Evolutionary conservation across 306 rosid species (phyloP).

Genomic region (Benincasa hispida): DNA sequence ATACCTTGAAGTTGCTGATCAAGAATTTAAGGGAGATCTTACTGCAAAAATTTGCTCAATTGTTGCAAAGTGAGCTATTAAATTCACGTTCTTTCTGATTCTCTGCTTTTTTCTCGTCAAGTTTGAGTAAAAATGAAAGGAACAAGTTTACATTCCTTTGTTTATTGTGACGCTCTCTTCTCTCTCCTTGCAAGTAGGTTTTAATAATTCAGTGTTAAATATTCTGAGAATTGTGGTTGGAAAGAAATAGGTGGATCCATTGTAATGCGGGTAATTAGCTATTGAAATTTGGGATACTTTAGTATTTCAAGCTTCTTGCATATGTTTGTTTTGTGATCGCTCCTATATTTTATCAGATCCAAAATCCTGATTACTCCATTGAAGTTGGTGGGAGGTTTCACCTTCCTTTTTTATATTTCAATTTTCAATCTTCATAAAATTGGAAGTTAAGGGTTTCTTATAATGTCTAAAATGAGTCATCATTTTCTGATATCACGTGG

Average conservation of each 20-base stretch:
- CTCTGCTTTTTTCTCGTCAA: not conserved
- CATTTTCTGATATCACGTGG: not conserved
- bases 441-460: not conserved
- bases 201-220: not conserved
- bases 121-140: not conserved
- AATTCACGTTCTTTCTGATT: not conserved
- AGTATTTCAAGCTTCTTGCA: not conserved
- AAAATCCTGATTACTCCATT: not conserved
- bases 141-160: not conserved
- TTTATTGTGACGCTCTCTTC: not conserved
- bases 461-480: not conserved
- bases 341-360: not conserved
- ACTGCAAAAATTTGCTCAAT: slow-evolving; percentile 87
- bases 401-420: not conserved
- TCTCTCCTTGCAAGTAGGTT: not conserved
- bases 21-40: slow-evolving; percentile 86
- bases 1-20: slow-evolving; percentile 75
- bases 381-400: not conserved
- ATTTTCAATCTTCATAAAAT: not conserved
- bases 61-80: slow-evolving; percentile 67
- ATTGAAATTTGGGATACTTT: not conserved
- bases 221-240: not conserved
- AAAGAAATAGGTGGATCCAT: not conserved
- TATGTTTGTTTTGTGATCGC: not conserved
- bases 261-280: not conserved